A percentile compares a stretch with the other conserved stretches of the same genome.
Conservation (phyloP, 202 grass and related monocot species). For the Hordeum pubiflorum region DNA sequence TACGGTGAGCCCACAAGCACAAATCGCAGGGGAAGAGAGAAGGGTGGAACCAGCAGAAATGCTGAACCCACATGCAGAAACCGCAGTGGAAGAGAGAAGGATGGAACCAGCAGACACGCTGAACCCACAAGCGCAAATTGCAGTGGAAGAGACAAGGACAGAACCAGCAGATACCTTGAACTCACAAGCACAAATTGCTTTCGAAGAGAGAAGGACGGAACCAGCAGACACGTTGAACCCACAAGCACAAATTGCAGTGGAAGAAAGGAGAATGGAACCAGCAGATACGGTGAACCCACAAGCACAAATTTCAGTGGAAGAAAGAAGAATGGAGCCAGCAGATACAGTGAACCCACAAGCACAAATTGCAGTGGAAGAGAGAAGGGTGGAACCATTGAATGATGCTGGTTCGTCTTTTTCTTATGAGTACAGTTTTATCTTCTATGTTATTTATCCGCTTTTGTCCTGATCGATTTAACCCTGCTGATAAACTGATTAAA, state of each 20-base stretch:
- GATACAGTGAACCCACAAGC: conserved; percentile 29
- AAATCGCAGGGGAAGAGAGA: conserved; percentile 34
- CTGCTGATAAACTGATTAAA: not conserved
- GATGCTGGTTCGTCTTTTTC: conserved; percentile 63
- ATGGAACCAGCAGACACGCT: not conserved
- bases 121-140: not conserved
- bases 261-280: conserved; percentile 21
- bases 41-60: not conserved
- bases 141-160: not conserved
- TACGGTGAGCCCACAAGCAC: conserved; percentile 29
- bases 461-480: not conserved
- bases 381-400: conserved; percentile 23
- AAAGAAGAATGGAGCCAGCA: conserved; percentile 4
- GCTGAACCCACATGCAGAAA: not conserved
- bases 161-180: not conserved
- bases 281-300: conserved; percentile 25
- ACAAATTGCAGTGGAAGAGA: conserved; percentile 36
- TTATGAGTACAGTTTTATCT: conserved; percentile 15
- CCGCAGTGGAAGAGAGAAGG: not conserved
- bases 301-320: conserved; percentile 37
- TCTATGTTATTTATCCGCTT: not conserved
- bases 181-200: not conserved
- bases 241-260: not conserved
- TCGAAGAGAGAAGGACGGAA: not conserved
- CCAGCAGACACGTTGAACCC: not conserved